Evolutionary conservation across 2,329 filamentous ascomycete genomes (phyloP).

Genomic region (Xylaria sp.): DNA sequence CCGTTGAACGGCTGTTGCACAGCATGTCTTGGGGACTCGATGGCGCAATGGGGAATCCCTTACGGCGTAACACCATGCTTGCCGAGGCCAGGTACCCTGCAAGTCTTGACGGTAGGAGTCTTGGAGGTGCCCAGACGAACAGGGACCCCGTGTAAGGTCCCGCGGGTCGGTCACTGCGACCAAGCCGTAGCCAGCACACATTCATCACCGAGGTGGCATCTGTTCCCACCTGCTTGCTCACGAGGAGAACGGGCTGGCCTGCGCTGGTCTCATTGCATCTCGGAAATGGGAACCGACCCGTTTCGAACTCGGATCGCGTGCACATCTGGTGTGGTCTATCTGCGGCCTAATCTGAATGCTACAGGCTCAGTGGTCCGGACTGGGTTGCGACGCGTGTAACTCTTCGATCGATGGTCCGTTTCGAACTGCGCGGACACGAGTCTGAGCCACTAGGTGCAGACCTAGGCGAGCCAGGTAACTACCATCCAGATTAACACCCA

Average conservation of each 20-base stretch:
- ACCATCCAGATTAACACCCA: slow-evolving; percentile 1
- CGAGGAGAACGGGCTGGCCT: slow-evolving; percentile 19
- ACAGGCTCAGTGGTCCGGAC: slow-evolving; percentile 14
- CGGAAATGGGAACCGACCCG: slow-evolving; percentile 35
- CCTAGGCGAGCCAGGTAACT: slow-evolving; percentile 7
- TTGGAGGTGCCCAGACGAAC: slow-evolving; percentile 26
- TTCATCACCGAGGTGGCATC: slow-evolving; percentile 35
- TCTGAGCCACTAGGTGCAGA: background rate
- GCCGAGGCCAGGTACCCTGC: slow-evolving; percentile 35
- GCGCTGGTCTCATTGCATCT: slow-evolving; percentile 31
- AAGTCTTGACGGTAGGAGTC: slow-evolving; percentile 23
- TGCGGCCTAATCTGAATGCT: slow-evolving; percentile 30
- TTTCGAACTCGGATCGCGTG: slow-evolving; percentile 27
- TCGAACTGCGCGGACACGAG: slow-evolving; percentile 5
- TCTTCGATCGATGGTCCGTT: slow-evolving; percentile 24
- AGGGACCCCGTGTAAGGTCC: slow-evolving; percentile 30
- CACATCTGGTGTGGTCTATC: slow-evolving; percentile 15
- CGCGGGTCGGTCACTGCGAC: slow-evolving; percentile 33
- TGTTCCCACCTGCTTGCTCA: slow-evolving; percentile 19
- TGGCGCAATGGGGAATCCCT: slow-evolving; percentile 31
- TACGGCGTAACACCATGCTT: slow-evolving; percentile 30
- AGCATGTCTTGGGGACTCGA: slow-evolving; percentile 30
- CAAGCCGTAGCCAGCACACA: slow-evolving; percentile 27
- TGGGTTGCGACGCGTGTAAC: slow-evolving; percentile 26
- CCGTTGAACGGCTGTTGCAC: slow-evolving; percentile 30